These are phyloP conservation scores for Boletus reticuloceps DNA, from an alignment of 768 basidiomycete species.

Conservation along the genomic window DNA sequence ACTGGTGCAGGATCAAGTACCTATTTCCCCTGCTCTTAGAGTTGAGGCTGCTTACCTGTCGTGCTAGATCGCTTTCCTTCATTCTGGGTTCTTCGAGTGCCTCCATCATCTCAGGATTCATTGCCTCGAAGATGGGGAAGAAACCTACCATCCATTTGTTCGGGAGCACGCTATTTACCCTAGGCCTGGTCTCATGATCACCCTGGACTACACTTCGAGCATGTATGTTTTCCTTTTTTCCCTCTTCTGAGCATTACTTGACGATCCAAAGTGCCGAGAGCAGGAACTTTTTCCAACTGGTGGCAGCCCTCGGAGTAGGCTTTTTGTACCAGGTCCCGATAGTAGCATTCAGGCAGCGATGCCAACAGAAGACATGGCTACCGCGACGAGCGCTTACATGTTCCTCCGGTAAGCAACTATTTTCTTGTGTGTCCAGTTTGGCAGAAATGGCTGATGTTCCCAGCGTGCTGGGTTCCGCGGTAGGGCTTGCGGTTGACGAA, in stretches of 20 bases:
- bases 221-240: slow-evolving; percentile 35
- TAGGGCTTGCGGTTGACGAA: slow-evolving; percentile 73
- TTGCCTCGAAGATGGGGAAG: slow-evolving; percentile 55
- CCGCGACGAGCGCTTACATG: slow-evolving; percentile 67
- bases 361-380: slow-evolving; percentile 84
- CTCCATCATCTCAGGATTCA: slow-evolving; percentile 56
- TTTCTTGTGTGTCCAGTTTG: not conserved
- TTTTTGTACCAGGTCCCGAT: slow-evolving; percentile 65
- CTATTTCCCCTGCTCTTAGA: slow-evolving; percentile 37
- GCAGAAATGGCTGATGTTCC: not conserved
- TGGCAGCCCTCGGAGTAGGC: slow-evolving; percentile 63
- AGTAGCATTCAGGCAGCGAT: slow-evolving; percentile 81
- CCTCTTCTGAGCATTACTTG: not conserved
- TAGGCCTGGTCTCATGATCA: slow-evolving; percentile 74
- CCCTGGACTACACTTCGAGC: slow-evolving; percentile 56
- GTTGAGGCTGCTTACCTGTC: not conserved
- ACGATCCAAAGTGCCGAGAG: slow-evolving; percentile 43
- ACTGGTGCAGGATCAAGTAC: slow-evolving; percentile 63
- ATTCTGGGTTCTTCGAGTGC: slow-evolving; percentile 56
- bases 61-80: slow-evolving; percentile 65
- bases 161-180: slow-evolving; percentile 52
- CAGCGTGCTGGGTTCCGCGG: slow-evolving; percentile 69
- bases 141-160: slow-evolving; percentile 61
- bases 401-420: slow-evolving; percentile 52
- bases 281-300: slow-evolving; percentile 62